Evolutionary conservation across 805 yeast genomes (phyloP).

Genomic region (Candida krabiensis): DNA sequence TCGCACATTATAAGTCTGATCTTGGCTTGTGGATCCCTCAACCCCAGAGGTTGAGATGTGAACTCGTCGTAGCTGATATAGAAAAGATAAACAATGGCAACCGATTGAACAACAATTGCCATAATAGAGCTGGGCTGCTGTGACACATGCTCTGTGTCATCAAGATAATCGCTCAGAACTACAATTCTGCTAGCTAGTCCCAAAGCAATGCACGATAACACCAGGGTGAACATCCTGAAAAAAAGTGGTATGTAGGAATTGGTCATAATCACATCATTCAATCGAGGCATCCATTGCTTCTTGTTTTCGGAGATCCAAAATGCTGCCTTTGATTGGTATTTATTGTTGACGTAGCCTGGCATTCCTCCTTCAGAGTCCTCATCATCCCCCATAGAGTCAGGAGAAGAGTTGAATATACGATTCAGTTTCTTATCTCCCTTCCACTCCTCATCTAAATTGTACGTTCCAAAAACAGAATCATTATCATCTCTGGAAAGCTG

Average conservation of each 20-base stretch:
- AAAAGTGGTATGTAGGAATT: constrained; percentile 83
- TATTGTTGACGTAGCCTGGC: constrained; percentile 28
- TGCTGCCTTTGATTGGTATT: constrained; percentile 56
- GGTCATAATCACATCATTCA: constrained; percentile 59
- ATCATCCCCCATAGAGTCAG: constrained; percentile 12
- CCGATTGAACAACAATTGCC: constrained; percentile 83
- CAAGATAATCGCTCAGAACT: constrained; percentile 35
- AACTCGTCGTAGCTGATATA: constrained; percentile 91
- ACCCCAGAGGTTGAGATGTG: constrained; percentile 86
- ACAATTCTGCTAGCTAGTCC: constrained; percentile 68
- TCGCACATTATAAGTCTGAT: constrained; percentile 80
- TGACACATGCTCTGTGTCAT: constrained; percentile 40
- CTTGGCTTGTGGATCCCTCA: constrained; percentile 82
- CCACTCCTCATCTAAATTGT: constrained; percentile 54
- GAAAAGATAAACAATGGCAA: constrained; percentile 72
- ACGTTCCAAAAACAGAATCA: constrained; percentile 15
- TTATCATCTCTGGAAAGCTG: constrained; percentile 28
- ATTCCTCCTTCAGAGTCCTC: constrained; percentile 22
- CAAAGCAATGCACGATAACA: constrained; percentile 65
- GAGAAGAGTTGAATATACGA: constrained; percentile 46
- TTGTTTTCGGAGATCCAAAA: constrained; percentile 67
- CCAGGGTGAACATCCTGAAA: constrained; percentile 59
- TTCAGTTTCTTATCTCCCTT: constrained; percentile 68
- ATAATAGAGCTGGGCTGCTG: constrained; percentile 90
- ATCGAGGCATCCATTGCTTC: constrained; percentile 61